Percentiles rank a stretch among this genome's conserved stretches.
Conservation (phyloP, 2,329 filamentous ascomycete genomes). For the Aureobasidium sp. region DNA sequence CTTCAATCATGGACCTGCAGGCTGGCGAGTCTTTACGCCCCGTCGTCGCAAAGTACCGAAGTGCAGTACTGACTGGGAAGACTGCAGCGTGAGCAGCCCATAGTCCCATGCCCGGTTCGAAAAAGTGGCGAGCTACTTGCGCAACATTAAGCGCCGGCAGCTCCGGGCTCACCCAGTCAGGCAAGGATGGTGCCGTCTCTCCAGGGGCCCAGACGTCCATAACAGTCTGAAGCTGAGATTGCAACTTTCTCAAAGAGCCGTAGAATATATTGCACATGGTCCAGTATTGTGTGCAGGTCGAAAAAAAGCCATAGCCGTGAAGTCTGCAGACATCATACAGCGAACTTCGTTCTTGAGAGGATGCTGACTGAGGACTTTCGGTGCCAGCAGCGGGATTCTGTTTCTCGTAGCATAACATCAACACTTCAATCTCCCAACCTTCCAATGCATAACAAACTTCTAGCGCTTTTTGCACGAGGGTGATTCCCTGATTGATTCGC, state of each 20-base stretch:
- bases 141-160: neutral
- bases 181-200: neutral
- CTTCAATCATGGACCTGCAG: neutral
- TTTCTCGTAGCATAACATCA: neutral
- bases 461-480: neutral
- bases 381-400: neutral
- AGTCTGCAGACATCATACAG: neutral
- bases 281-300: neutral
- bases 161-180: neutral
- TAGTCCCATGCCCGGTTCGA: neutral
- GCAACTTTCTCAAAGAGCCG: neutral
- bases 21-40: neutral
- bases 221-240: neutral
- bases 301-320: neutral
- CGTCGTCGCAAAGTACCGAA: neutral
- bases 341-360: neutral
- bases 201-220: neutral
- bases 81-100: neutral
- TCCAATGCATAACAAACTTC: neutral
- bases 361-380: neutral
- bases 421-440: neutral
- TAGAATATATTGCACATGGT: neutral
- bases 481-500: neutral
- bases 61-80: neutral
- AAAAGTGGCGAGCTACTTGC: neutral